Base-by-base conservation (phyloP, 2,329 filamentous ascomycete species). In the Fusarium duplospermum region DNA sequence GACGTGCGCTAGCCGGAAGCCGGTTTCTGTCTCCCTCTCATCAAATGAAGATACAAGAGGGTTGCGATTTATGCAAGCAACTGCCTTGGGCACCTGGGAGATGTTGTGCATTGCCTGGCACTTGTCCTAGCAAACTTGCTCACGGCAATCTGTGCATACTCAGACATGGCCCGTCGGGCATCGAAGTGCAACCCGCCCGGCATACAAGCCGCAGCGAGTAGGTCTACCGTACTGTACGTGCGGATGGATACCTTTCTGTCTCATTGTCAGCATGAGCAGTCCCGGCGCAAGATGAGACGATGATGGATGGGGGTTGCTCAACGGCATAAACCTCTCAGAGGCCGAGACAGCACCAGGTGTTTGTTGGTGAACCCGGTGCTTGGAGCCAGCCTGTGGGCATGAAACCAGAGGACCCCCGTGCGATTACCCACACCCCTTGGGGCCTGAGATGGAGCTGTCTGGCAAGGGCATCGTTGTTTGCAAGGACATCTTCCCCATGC, bases 401-500 rank as follows among this genome's bases (percentile, higher is more conserved):
- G 64, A 61, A 33, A 66, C 64, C 33, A 47, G n/a, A 9, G 40
- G 29, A 31, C 40, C 54, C 60, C 67, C 54, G 61, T 72, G 65
- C 47, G 29, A 57, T 69, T 69, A 66, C 54, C 57, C n/a, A 60
- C 69, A 64, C 72, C 65, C 72, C 62, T 70, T 56, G 56, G 47
- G 47, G 56, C 64, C 54, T 4, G 20, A 27, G 24, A 36, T 59
- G 52, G 64, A 38, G 59, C 63, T 40, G 50, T 52, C 47, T 72
- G 50, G n/a, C 72, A 47, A 59, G 72, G 69, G 52, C 62, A 47
- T 65, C 62, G 57, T 22, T 40, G 50, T 35, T 67, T 64, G 45
- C 35, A 62, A 60, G 50, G 69, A 64, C 60, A 38, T 63, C 59
- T 75, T 70, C 72, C 66, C 72, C 72, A 70, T 74, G 56, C 42